phyloP scores from a whole-genome alignment of 331 rosid species.

The Rhamnella rubrinervis region DNA sequence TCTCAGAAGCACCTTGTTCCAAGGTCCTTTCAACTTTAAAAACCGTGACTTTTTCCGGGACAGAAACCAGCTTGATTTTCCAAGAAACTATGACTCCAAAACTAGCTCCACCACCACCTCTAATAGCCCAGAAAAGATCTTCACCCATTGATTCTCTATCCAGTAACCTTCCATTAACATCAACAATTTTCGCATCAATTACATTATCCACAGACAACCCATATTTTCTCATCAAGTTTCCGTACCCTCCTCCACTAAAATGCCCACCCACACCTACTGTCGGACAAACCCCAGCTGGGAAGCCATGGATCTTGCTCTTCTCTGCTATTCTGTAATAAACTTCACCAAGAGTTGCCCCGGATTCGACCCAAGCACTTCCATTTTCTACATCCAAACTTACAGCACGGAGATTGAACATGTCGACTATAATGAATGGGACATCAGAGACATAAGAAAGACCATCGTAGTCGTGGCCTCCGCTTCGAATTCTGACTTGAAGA shows the following conservation, averaged over 20 bases:
- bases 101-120: slow-evolving; percentile 64
- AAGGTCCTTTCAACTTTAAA: slow-evolving; percentile 46
- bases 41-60: slow-evolving; percentile 46
- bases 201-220: slow-evolving; percentile 52
- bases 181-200: slow-evolving; percentile 41
- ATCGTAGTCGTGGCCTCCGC: slow-evolving; percentile 60
- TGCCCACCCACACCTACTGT: slow-evolving; percentile 60
- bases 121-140: slow-evolving; percentile 62
- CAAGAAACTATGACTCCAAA: slow-evolving; percentile 54
- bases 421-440: slow-evolving; percentile 32
- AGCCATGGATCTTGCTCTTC: slow-evolving; percentile 41
- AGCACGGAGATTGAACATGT: slow-evolving; percentile 34
- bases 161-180: slow-evolving; percentile 43
- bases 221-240: slow-evolving; percentile 51
- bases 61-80: slow-evolving; percentile 45
- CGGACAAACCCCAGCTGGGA: slow-evolving; percentile 59
- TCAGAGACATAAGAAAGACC: slow-evolving; percentile 47
- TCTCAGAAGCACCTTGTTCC: slow-evolving; percentile 46
- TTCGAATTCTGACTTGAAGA: slow-evolving; percentile 35
- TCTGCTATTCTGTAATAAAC: slow-evolving; percentile 35
- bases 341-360: slow-evolving; percentile 53
- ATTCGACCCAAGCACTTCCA: slow-evolving; percentile 39
- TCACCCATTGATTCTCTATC: slow-evolving; percentile 56
- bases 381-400: slow-evolving; percentile 28
- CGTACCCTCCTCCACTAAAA: slow-evolving; percentile 61